Evolutionary conservation across 176 grass and related monocot species (phyloP).

Genomic region (Eragrostis nindensis): DNA sequence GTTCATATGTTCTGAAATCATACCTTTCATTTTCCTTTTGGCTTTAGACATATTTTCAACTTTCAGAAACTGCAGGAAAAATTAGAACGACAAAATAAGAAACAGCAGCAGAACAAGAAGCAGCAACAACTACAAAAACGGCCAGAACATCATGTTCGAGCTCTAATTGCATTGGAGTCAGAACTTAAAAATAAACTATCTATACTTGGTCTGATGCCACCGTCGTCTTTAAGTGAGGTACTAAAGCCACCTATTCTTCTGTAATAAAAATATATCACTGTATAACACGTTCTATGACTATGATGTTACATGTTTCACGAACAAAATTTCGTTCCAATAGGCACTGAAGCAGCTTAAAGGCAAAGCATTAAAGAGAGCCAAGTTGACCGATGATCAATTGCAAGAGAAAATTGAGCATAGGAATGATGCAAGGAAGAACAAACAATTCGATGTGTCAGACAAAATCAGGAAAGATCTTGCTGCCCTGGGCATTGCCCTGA

Average conservation of each 20-base stretch:
- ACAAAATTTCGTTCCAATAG: slow-evolving; percentile 1
- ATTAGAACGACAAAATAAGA: slow-evolving; percentile 58
- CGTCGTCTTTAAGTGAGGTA: slow-evolving; percentile 61
- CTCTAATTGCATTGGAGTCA: slow-evolving; percentile 57
- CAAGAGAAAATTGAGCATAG: slow-evolving; percentile 47
- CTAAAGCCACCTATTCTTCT: background rate
- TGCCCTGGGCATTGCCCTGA: slow-evolving; percentile 66
- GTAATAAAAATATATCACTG: background rate
- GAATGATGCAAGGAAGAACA: slow-evolving; percentile 46
- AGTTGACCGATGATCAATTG: slow-evolving; percentile 50
- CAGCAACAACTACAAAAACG: slow-evolving; percentile 58
- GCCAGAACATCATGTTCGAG: slow-evolving; percentile 57
- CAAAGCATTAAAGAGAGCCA: slow-evolving; percentile 48
- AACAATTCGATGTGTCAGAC: slow-evolving; percentile 46
- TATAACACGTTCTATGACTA: slow-evolving; percentile 5
- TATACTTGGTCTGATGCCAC: slow-evolving; percentile 65
- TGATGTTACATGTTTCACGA: background rate
- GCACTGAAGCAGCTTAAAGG: slow-evolving; percentile 40
- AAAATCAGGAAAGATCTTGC: slow-evolving; percentile 54
- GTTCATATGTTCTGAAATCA: background rate
- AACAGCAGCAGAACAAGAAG: slow-evolving; percentile 57
- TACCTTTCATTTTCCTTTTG: background rate
- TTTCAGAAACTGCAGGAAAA: slow-evolving; percentile 53
- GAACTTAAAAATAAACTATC: slow-evolving; percentile 66
- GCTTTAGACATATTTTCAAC: background rate